Evolutionary conservation across 257 asterid genomes (phyloP), one percentile per base, ranked within the genome.

Genomic region (Solanum sejunctum): DNA sequence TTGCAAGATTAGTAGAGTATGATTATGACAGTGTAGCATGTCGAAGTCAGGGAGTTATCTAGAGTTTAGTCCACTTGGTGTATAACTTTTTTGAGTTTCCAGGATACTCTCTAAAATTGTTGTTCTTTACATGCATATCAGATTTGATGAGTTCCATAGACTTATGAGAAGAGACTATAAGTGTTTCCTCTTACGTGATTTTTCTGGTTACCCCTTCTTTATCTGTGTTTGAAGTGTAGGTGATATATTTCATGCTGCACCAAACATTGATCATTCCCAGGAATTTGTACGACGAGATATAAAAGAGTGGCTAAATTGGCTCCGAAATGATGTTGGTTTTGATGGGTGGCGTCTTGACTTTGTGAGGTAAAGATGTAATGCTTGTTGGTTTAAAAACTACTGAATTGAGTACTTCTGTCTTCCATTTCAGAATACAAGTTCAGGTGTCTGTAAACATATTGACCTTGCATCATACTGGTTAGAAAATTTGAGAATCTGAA

Each of bases 311-410:
- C 84, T 90, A 81, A 83, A 89, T 73, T 91, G 93, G 93, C 90
- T 91, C 32, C 86, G 92, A 23, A 88, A 88, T 79, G 89, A 91
- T 83, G 87, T 91, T 75, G 94, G 94, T 54, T 91, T 87, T 88
- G 94, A 91, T 84, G 94, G 94, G 63, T 91, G 94, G 94, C 90
- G 93, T 77, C 91, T 91, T 47, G 94, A 91, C 84, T 91, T 91
- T 88, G 94, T 84, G 52, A 87, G 91, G 91, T 88, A 83, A 79
- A 83, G 51, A 64, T 83, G 84, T 80, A 64, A 12, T 13, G 43
- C 45, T 51, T 77, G 23, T 21, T 49, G 45, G 61, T 77, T 77
- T 71, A 21, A 77, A 52, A 23, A 77, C 63, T 26, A 49, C 52
- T 77, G 47, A 77, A 77, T 45, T 51, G 16, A 16, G 10, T 77